Conservation (phyloP, 2,329 filamentous ascomycete genomes). For the Xylariaceae sp. region DNA sequence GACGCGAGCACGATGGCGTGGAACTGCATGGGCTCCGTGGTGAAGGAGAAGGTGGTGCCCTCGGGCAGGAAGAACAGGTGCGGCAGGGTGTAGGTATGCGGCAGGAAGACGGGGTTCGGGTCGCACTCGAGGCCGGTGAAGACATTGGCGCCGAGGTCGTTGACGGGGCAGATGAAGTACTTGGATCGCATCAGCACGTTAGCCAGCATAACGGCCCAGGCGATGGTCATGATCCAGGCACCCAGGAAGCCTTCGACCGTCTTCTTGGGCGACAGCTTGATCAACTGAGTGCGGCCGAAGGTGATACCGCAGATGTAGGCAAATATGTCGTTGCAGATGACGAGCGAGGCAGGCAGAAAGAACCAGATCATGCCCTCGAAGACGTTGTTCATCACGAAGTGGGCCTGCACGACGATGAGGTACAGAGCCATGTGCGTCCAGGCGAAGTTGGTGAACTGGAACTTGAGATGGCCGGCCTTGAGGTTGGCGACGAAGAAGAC, state of each 20-base stretch:
- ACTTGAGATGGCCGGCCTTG: conserved; percentile 92
- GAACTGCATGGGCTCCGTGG: conserved; percentile 81
- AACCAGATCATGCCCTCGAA: conserved; percentile 99
- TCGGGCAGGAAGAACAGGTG: conserved; percentile 51
- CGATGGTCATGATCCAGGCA: conserved; percentile 89
- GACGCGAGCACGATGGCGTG: conserved; percentile 85
- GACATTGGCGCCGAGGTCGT: conserved; percentile 88
- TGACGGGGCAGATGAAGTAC: conserved; percentile 98
- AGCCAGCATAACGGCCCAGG: conserved; percentile 76
- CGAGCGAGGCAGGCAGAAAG: conserved; percentile 87
- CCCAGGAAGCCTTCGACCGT: conserved; percentile 96
- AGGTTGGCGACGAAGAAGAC: conserved; percentile 96
- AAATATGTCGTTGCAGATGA: conserved; percentile 98
- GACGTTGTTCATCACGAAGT: conserved; percentile 99
- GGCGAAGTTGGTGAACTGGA: conserved; percentile 98
- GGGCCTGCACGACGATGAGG: conserved; percentile 93
- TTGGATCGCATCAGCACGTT: conserved; percentile 82
- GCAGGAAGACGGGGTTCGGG: conserved; percentile 84
- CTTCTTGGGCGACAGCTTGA: conserved; percentile 98
- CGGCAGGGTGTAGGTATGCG: conserved; percentile 45
- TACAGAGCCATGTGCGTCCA: conserved; percentile 99
- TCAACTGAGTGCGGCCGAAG: conserved; percentile 91
- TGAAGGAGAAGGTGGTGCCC: conserved; percentile 47
- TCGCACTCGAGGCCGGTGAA: conserved; percentile 85
- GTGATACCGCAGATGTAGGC: conserved; percentile 97